Conservation (phyloP, 2,329 filamentous ascomycete genomes). For the Colletotrichum musicola region DNA sequence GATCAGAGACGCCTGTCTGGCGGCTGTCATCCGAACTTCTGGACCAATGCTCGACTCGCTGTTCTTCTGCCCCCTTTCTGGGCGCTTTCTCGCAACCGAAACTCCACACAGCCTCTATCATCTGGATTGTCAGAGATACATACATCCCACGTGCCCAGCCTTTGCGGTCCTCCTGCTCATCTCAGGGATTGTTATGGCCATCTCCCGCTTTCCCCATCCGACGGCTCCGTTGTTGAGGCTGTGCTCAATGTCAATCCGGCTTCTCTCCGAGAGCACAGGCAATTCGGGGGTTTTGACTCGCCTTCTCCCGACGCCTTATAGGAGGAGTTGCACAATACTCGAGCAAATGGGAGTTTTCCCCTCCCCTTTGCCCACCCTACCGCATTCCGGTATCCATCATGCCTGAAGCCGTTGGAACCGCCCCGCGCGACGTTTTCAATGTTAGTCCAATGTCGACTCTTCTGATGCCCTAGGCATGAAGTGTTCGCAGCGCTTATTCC, state of each 20-base stretch:
- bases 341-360: neutral
- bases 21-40: conserved; percentile 27
- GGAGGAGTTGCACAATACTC: neutral
- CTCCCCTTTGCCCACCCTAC: neutral
- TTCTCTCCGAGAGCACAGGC: conserved; percentile 24
- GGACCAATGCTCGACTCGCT: neutral
- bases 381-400: conserved; percentile 13
- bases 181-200: neutral
- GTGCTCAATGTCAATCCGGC: conserved; percentile 27
- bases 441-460: neutral
- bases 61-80: neutral
- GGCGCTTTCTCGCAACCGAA: neutral
- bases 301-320: conserved; percentile 14
- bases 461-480: neutral
- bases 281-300: neutral
- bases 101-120: neutral
- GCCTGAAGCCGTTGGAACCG: conserved; percentile 10
- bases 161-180: conserved; percentile 3
- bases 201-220: conserved; percentile 16
- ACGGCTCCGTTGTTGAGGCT: conserved; percentile 17
- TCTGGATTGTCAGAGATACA: neutral
- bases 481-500: conserved; percentile 7
- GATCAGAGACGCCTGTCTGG: neutral
- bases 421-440: neutral
- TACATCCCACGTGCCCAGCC: conserved; percentile 21